Conservation (phyloP, 768 basidiomycete genomes). For the Boletus eberwhitei region DNA sequence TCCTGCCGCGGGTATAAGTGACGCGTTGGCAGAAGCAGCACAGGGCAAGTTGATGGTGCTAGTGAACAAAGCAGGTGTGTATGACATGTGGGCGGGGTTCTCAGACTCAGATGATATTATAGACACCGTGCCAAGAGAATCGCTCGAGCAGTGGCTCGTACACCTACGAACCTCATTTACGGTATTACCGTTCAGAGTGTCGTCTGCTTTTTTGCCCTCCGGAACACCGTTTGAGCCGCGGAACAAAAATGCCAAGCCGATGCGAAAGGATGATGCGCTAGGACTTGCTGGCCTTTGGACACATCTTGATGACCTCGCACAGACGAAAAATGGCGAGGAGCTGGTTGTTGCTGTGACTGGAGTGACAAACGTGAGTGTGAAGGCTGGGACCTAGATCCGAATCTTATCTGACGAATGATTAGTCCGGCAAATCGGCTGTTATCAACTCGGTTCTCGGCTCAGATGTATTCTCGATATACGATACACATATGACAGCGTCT, state of each 20-base stretch:
- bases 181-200: constrained; percentile 70
- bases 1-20: constrained; percentile 71
- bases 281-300: constrained; percentile 54
- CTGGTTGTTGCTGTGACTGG: constrained; percentile 79
- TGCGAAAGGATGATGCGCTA: constrained; percentile 50
- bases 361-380: constrained; percentile 65
- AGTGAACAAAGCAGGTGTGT: constrained; percentile 84
- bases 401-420: constrained; percentile 6
- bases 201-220: constrained; percentile 60
- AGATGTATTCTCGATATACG: constrained; percentile 54
- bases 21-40: constrained; percentile 45
- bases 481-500: constrained; percentile 40
- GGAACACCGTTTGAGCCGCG: constrained; percentile 20
- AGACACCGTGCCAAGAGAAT: constrained; percentile 83
- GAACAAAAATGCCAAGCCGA: constrained; percentile 48
- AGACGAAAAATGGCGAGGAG: constrained; percentile 44
- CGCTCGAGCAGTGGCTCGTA: constrained; percentile 64
- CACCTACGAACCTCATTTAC: constrained; percentile 58
- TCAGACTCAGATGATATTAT: constrained; percentile 1
- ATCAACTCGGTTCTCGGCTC: constrained; percentile 71
- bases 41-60: constrained; percentile 57
- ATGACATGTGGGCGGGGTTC: background rate
- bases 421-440: constrained; percentile 84
- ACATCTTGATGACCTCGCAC: constrained; percentile 46
- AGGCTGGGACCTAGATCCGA: background rate